Base-by-base conservation (phyloP, 495 filamentous ascomycete genomes). In the Xylaria longipes region DNA sequence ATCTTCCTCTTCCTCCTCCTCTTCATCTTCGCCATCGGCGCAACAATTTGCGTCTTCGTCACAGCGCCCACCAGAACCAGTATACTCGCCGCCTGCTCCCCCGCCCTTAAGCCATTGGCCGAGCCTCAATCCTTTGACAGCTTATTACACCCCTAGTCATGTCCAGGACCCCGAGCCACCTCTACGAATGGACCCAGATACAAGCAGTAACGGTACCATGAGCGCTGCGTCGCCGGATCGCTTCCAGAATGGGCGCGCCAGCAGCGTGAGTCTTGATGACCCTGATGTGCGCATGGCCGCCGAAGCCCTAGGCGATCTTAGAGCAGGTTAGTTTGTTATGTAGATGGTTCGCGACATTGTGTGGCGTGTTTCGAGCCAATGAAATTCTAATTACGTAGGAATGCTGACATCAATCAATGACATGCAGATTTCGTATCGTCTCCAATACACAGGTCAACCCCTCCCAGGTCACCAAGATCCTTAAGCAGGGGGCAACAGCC, bases 271-370 rank as follows among this genome's bases (percentile, higher is more conserved):
- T 58, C 89, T 95, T 73, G 94, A 97, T 75, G 94, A 98, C 77
- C 89, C 93, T 17, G 92, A 97, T 71, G 89, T 92, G 39, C 85
- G 90, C 37, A 84, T 91, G 76, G 95, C 94, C 35, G 94, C 94
- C 39, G 94, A 97, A 82, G 94, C 95, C 15, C 81, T 98, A 27
- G 92, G 92, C 45, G 92, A 93, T 68, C 86, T 98, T 65, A 89
- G 93, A 80, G 90, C 93, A 76, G 93, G 94, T 97, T 79, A 80
- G 86, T 81, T 68, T 6, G 45, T 64, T 58, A 64, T 71, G 45
- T 69, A 22, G 27, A 43, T 69, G 27, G 70, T 54, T 27, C 37
- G 62, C 41, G 27, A 64, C 69, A 1, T 37, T 60, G 9, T 57
- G 48, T 70, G 48, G 5, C 1, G 6, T 41, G 43, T 0, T 54